These are phyloP conservation scores for Kwoniella dendrophila DNA, from an alignment of 768 basidiomycete species.

Conservation along the genomic window DNA sequence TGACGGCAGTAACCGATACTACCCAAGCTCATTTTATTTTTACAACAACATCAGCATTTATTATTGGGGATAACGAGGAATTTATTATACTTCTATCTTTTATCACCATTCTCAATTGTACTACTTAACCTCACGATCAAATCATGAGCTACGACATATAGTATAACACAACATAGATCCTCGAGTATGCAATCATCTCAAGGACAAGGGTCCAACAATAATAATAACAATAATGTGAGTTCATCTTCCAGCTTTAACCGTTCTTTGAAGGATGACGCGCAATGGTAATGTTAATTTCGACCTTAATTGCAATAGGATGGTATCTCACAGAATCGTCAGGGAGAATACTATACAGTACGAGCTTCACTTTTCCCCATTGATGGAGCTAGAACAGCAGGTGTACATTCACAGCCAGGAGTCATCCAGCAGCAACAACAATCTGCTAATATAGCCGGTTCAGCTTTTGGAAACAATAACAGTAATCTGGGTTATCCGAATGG, in stretches of 20 bases:
- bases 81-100: no score
- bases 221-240: background rate
- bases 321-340: constrained; percentile 1
- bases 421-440: constrained; percentile 11
- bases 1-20: background rate
- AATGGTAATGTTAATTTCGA: no score
- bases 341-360: constrained; percentile 1
- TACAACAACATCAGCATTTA: no score
- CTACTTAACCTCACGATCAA: background rate
- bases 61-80: no score
- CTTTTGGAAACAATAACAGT: constrained; percentile 5
- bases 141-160: background rate
- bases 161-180: background rate
- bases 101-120: background rate
- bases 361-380: constrained; percentile 10
- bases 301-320: no score
- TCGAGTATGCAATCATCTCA: constrained; percentile 7
- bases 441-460: constrained; percentile 1
- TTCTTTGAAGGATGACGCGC: background rate
- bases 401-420: background rate
- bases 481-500: background rate
- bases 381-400: constrained; percentile 9
- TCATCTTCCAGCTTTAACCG: background rate
- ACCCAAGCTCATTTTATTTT: background rate
- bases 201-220: background rate